Evolutionary conservation across 306 rosid species (phyloP).

Genomic region (Prosopis cineraria): DNA sequence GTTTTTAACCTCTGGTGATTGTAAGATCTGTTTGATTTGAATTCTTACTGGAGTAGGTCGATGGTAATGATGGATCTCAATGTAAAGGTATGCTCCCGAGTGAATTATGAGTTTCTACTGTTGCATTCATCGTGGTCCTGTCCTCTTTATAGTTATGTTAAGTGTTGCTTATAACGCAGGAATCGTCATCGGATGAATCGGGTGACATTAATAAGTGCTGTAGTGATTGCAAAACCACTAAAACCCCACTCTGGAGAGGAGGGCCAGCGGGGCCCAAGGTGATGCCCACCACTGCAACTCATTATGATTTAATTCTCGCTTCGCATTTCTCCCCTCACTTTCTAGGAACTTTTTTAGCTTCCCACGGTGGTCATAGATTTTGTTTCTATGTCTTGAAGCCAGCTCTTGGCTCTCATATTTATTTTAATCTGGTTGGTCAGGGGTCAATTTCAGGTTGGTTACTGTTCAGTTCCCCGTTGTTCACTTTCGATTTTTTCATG

Average conservation of each 20-base stretch:
- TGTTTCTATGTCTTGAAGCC: neutral
- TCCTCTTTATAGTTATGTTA: neutral
- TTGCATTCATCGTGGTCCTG: neutral
- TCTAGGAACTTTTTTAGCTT: neutral
- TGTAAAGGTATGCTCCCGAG: constrained; percentile 38
- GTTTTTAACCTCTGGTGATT: neutral
- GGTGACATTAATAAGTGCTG: constrained; percentile 52
- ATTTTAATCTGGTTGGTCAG: neutral
- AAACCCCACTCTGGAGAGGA: constrained; percentile 83
- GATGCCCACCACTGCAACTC: neutral
- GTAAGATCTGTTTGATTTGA: neutral
- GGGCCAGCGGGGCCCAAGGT: constrained; percentile 93
- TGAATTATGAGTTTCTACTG: constrained; percentile 18
- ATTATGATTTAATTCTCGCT: neutral
- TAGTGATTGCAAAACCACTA: constrained; percentile 64
- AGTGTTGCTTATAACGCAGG: constrained; percentile 33
- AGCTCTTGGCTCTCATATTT: neutral
- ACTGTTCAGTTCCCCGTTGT: neutral
- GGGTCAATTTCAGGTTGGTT: constrained; percentile 11
- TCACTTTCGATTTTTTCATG: neutral
- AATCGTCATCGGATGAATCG: constrained; percentile 32
- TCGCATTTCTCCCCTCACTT: neutral
- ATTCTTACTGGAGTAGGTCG: neutral
- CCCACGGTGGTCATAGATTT: neutral
- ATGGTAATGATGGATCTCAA: constrained; percentile 50